Percentiles rank a stretch among this genome's conserved stretches.
These are phyloP conservation scores for Bruguiera parviflora DNA, from an alignment of 345 rosid genomes.

Conservation along the genomic window DNA sequence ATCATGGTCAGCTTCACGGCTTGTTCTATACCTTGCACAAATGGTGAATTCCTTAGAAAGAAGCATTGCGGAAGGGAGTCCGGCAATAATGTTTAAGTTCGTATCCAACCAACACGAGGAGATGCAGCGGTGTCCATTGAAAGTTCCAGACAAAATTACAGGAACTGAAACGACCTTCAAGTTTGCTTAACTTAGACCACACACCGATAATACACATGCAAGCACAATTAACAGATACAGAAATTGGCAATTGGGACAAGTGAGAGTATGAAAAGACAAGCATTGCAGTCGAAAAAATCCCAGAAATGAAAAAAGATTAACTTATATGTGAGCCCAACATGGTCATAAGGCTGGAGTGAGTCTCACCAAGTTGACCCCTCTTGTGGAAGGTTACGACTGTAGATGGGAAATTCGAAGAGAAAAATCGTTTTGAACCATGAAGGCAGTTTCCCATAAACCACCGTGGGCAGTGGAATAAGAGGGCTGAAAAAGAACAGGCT, in stretches of 20 bases:
- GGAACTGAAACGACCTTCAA: no score
- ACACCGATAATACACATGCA: no score
- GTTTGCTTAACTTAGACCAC: no score
- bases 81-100: not conserved
- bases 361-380: constrained; percentile 68
- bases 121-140: no score
- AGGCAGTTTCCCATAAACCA: constrained; percentile 61
- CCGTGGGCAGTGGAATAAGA: constrained; percentile 64
- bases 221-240: no score
- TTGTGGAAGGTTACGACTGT: constrained; percentile 64
- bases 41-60: constrained; percentile 11
- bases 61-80: not conserved
- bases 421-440: constrained; percentile 62
- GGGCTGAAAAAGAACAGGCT: constrained; percentile 54
- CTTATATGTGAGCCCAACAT: no score
- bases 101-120: not conserved
- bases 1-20: constrained; percentile 16
- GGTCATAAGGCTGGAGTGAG: no score
- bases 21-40: constrained; percentile 50
- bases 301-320: no score
- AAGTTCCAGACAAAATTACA: no score
- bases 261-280: no score
- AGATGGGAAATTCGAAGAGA: constrained; percentile 74
- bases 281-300: no score
- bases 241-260: no score